These are phyloP conservation scores for Gossypium arboreum DNA, from an alignment of 345 rosid species.

Conservation along the genomic window DNA sequence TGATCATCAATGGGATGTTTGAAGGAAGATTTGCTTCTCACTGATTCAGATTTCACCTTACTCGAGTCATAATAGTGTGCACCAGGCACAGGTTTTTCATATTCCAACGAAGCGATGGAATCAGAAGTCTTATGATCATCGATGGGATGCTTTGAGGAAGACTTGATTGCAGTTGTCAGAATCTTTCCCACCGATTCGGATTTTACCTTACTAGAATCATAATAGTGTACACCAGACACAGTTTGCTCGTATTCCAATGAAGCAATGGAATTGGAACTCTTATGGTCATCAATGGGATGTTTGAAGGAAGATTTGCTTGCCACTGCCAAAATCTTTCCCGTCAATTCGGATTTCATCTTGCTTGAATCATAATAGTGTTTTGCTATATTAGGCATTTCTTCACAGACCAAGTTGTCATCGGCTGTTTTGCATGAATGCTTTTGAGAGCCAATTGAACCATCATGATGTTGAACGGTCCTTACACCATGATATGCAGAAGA, in stretches of 20 bases:
- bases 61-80: slow-evolving; percentile 22
- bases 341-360: slow-evolving; percentile 28
- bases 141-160: slow-evolving; percentile 28
- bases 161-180: slow-evolving; percentile 28
- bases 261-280: slow-evolving; percentile 36
- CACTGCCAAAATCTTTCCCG: slow-evolving; percentile 12
- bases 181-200: slow-evolving; percentile 17
- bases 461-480: slow-evolving; percentile 23
- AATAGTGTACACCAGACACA: slow-evolving; percentile 29
- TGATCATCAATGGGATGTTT: slow-evolving; percentile 34
- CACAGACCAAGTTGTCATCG: slow-evolving; percentile 12
- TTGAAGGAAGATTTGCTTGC: slow-evolving; percentile 34
- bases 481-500: slow-evolving; percentile 21
- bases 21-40: slow-evolving; percentile 33
- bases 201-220: slow-evolving; percentile 27
- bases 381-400: slow-evolving; percentile 34
- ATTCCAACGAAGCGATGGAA: slow-evolving; percentile 36
- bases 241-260: slow-evolving; percentile 35
- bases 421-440: slow-evolving; percentile 24
- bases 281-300: slow-evolving; percentile 33
- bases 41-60: slow-evolving; percentile 30
- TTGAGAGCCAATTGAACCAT: slow-evolving; percentile 25
- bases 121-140: slow-evolving; percentile 34
- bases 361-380: slow-evolving; percentile 25
- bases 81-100: slow-evolving; percentile 34